phyloP scores from a whole-genome alignment of 768 basidiomycete genomes.

The Hemileccinum impolitum region DNA sequence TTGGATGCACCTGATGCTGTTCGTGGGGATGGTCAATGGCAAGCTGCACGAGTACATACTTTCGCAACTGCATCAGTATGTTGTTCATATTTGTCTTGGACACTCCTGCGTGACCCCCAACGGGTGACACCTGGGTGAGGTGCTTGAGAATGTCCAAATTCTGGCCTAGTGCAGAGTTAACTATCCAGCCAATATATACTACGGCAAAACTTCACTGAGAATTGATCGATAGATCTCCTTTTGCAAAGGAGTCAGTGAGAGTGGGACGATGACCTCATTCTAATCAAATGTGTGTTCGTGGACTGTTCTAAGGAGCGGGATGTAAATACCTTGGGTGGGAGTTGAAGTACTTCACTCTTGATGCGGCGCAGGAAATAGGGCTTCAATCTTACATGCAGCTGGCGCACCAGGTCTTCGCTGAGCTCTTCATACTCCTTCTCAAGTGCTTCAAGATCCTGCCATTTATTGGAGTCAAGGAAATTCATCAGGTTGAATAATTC shows the following conservation, averaged over 20 bases:
- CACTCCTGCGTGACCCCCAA: slow-evolving; percentile 26
- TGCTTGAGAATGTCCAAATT: slow-evolving; percentile 66
- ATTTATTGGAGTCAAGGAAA: slow-evolving; percentile 79
- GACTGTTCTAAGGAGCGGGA: not conserved
- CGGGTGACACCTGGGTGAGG: slow-evolving; percentile 46
- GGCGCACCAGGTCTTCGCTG: slow-evolving; percentile 73
- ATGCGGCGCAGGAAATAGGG: slow-evolving; percentile 93
- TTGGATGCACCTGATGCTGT: slow-evolving; percentile 66
- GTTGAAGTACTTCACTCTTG: slow-evolving; percentile 87
- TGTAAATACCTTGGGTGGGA: slow-evolving; percentile 78
- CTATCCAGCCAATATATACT: slow-evolving; percentile 15
- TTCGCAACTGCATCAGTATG: slow-evolving; percentile 83
- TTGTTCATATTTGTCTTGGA: slow-evolving; percentile 69
- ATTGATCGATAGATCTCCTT: slow-evolving; percentile 86
- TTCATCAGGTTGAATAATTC: slow-evolving; percentile 98
- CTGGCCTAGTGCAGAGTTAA: slow-evolving; percentile 46
- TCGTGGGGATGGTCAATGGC: slow-evolving; percentile 1
- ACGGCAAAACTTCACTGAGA: slow-evolving; percentile 48
- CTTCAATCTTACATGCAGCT: slow-evolving; percentile 72
- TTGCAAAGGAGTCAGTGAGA: slow-evolving; percentile 84
- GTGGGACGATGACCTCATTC: slow-evolving; percentile 91
- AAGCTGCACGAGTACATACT: slow-evolving; percentile 44
- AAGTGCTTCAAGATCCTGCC: slow-evolving; percentile 72
- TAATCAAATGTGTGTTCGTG: slow-evolving; percentile 26
- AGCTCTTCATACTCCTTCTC: slow-evolving; percentile 75